Base-by-base conservation (phyloP, 1,284 basidiomycete genomes). In the Rhizoctonia solani region DNA sequence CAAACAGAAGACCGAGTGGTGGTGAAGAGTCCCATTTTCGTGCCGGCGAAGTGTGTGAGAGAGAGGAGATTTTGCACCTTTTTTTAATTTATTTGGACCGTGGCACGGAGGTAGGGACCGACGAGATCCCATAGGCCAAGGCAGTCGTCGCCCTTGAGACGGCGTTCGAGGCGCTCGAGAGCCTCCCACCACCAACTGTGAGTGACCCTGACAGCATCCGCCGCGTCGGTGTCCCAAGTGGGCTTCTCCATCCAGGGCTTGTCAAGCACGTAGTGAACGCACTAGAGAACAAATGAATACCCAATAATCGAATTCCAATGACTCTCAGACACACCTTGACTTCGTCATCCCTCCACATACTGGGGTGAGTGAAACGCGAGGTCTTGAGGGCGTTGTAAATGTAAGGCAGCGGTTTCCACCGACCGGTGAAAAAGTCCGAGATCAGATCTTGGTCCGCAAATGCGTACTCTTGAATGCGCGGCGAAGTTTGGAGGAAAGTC, bases 401-500 rank as follows among this genome's bases (percentile, higher is more conserved):
- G 85, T 89, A 95, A 0, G 87, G 84, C 32, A 95, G 76, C 9
- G 88, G 86, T 66, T 80, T 83, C 87, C 87, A 92, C 73, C 78
- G 88, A 14, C 88, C 89, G 58, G 81, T 77, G 80, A 95, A 98
- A 74, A 87, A 86, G 34, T 85, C 85, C 1, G 93, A 85, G 32
- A 98, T 84, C 25, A 97, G 83, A 74, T 98, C 95, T 77, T 98
- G 95, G 76, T 98, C 95, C 0, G 94, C 88, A 77, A 98, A 98
- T 42, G 81, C 81, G 78, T 89, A 95, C 0, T 81, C 82, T 3
- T 85, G 73, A 14, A 97, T 81, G 4, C 85, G 81, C 3, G 89
- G 85, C 27, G 88, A 88, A 1, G 86, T 89, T 65, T 81, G 75
- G 58, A 98, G 84, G 76, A 85, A 85, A 42, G 84, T 72, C 21